Evolutionary conservation across 2,329 filamentous ascomycete species (phyloP), one percentile per base, ranked within the genome.

Genomic region (Phialophora macrospora): DNA sequence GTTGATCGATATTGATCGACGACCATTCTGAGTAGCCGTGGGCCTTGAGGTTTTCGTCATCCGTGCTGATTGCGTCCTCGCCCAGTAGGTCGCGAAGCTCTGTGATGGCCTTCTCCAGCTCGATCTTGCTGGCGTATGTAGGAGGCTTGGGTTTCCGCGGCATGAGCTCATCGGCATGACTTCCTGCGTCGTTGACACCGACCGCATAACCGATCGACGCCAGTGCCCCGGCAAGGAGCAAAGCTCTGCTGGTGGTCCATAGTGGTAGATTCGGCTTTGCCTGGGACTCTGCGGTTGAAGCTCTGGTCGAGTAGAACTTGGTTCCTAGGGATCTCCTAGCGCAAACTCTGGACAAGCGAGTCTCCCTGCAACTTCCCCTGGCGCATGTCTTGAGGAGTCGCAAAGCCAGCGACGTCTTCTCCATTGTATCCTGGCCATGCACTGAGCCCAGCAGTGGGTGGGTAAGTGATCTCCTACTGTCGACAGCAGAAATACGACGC

Each of bases 1-100:
- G 79, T 22, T 81, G 82, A 32, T 86, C 81, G 30, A 86, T 85
- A 72, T 91, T 91, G 71, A 88, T 84, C 0, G 86, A 86, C 0
- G 87, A 90, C 88, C 88, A 90, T 73, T 90, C 88, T 0, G 88
- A 90, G 75, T 86, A 87, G 14, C 88, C 88, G 73, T 91, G 89
- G 54, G 80, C 77, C 22, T 86, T 83, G 1, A 91, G 77, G 52
- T 88, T 87, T 49, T 88, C 87, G 51, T 85, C 80, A 71, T 91
- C 88, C 12, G 85, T 86, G 71, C 82, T 88, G 56, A 91, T 84
- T 1, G 82, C 76, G 60, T 88, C 87, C 46, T 86, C 80, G 24
- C 87, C 87, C 3, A 90, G 75, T 11, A 77, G 71, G 0, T 71
- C 67, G 60, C 81, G 79, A 17, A 90, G 77, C 72, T 89, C 85